Conservation (phyloP, 2,329 filamentous ascomycete species). For the Spiromastix sp. region DNA sequence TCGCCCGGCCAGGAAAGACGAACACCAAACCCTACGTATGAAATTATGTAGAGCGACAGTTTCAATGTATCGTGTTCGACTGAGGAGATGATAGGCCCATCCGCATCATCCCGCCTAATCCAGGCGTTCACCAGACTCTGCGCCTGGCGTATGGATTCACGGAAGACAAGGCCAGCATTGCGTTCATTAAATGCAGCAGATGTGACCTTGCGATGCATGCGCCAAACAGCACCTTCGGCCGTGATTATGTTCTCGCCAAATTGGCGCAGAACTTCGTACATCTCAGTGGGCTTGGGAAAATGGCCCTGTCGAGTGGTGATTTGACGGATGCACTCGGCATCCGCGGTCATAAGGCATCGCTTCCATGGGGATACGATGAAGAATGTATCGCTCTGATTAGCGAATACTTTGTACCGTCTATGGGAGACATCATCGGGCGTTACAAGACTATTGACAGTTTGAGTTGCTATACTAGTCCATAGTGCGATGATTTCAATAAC, state of each 20-base stretch:
- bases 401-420: not conserved
- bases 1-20: constrained; percentile 44
- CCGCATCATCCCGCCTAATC: constrained; percentile 29
- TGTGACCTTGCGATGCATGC: constrained; percentile 61
- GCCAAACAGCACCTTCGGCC: constrained; percentile 60
- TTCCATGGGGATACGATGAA: constrained; percentile 50
- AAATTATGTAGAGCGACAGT: constrained; percentile 49
- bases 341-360: constrained; percentile 47
- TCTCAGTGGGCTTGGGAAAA: constrained; percentile 57
- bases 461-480: not conserved
- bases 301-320: constrained; percentile 56
- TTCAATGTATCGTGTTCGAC: constrained; percentile 57
- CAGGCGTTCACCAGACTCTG: constrained; percentile 51
- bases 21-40: constrained; percentile 61
- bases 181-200: constrained; percentile 66
- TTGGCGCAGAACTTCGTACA: constrained; percentile 50
- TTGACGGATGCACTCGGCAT: constrained; percentile 56
- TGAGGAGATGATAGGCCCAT: constrained; percentile 43
- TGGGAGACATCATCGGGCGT: not conserved
- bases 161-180: constrained; percentile 59
- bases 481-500: not conserved
- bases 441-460: not conserved
- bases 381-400: constrained; percentile 42
- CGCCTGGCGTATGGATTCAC: constrained; percentile 54
- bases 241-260: constrained; percentile 65